phyloP scores from a whole-genome alignment of 148 eudicot species.

The Rhododendron griersonianum region DNA sequence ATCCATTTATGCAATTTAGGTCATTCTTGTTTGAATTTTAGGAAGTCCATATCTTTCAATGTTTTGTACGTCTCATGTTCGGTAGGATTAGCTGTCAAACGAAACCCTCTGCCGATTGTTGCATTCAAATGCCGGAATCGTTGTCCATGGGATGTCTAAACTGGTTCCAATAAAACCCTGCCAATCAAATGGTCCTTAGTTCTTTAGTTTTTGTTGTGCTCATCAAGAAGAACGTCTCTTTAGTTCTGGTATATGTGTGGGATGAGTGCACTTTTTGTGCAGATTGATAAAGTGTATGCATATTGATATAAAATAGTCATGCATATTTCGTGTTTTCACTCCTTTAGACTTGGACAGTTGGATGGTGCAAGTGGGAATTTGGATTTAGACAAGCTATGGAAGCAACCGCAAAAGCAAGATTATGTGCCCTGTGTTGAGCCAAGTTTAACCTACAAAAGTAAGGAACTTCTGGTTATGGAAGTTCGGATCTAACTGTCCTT shows the following conservation, averaged over 20 bases:
- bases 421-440: conserved; percentile 70
- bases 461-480: conserved; percentile 11
- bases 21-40: background rate
- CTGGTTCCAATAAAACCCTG: background rate
- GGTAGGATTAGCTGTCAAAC: background rate
- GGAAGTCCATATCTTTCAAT: background rate
- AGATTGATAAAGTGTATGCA: background rate
- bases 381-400: conserved; percentile 65
- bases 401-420: conserved; percentile 73
- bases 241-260: background rate
- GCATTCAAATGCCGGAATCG: background rate
- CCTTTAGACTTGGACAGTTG: conserved; percentile 83
- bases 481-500: background rate
- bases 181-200: background rate
- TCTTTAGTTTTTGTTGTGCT: background rate
- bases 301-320: conserved; percentile 26
- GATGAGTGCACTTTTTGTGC: background rate
- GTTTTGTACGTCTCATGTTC: background rate
- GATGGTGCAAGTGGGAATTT: conserved; percentile 43
- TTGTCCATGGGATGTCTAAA: background rate
- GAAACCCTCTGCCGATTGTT: background rate
- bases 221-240: background rate
- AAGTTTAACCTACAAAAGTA: conserved; percentile 53
- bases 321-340: conserved; percentile 55
- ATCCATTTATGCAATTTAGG: background rate